These are phyloP conservation scores for Salix exigua DNA, from an alignment of 345 rosid genomes.

Conservation along the genomic window DNA sequence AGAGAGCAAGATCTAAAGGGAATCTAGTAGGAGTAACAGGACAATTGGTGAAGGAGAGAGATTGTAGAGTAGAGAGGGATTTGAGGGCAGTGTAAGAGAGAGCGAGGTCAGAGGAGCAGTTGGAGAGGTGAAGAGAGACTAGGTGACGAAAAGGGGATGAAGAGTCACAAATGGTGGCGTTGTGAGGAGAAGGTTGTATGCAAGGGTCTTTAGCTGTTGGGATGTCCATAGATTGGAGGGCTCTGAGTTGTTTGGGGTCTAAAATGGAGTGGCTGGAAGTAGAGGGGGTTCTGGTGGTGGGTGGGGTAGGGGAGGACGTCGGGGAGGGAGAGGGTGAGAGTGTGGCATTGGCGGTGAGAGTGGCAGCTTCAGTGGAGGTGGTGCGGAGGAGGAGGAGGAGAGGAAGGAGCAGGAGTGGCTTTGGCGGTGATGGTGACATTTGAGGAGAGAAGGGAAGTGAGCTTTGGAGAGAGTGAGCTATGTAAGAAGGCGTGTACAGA, in stretches of 20 bases:
- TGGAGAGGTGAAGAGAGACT: slow-evolving; percentile 63
- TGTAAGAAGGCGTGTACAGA: not conserved
- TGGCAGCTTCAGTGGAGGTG: slow-evolving; percentile 19
- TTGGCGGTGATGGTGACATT: slow-evolving; percentile 11
- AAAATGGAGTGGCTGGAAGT: slow-evolving; percentile 41
- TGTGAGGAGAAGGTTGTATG: slow-evolving; percentile 34
- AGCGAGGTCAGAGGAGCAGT: slow-evolving; percentile 61
- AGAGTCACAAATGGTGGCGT: slow-evolving; percentile 53
- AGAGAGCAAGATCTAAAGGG: slow-evolving; percentile 61
- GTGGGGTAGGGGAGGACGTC: slow-evolving; percentile 19
- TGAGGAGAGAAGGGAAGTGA: not conserved
- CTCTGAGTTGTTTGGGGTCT: slow-evolving; percentile 73
- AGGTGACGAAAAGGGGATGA: slow-evolving; percentile 73
- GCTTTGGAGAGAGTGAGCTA: slow-evolving; percentile 8
- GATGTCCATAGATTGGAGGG: slow-evolving; percentile 68
- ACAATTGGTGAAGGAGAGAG: slow-evolving; percentile 70
- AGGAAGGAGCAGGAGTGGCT: slow-evolving; percentile 18
- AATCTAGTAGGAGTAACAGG: slow-evolving; percentile 51
- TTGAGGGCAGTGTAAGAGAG: slow-evolving; percentile 54
- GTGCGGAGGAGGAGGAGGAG: slow-evolving; percentile 20
- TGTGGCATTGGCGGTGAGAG: not conserved
- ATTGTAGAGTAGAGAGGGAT: slow-evolving; percentile 65
- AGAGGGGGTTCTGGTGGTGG: slow-evolving; percentile 19
- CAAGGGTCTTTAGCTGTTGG: slow-evolving; percentile 73
- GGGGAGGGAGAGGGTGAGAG: slow-evolving; percentile 30